Evolutionary conservation across 805 yeast genomes (phyloP).

Genomic region (Candida yuanshanica): DNA sequence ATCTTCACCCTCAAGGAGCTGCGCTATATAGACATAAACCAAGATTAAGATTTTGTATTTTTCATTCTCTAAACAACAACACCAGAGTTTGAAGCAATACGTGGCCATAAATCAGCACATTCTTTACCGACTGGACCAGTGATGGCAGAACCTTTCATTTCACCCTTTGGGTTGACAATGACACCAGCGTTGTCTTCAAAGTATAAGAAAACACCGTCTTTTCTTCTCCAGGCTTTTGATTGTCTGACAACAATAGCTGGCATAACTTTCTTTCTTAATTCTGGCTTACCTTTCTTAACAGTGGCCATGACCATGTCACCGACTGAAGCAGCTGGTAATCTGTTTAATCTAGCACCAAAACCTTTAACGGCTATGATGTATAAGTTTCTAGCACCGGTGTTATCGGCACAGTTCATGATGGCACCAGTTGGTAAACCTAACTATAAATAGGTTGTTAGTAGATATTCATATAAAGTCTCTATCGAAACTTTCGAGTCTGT

Average conservation of each 20-base stretch:
- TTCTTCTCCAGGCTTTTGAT: slow-evolving; percentile 99
- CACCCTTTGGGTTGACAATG: slow-evolving; percentile 99
- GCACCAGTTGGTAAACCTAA: slow-evolving; percentile 99
- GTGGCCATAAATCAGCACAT: slow-evolving; percentile 99
- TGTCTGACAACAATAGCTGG: slow-evolving; percentile 99
- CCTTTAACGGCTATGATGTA: slow-evolving; percentile 99
- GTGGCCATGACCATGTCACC: slow-evolving; percentile 99
- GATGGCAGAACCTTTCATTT: slow-evolving; percentile 99
- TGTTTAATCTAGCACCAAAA: slow-evolving; percentile 98
- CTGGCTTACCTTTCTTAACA: slow-evolving; percentile 99
- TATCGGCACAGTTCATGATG: slow-evolving; percentile 99
- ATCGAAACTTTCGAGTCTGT: too few species aligned
- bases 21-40: not conserved
- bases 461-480: not conserved
- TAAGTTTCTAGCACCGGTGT: slow-evolving; percentile 99
- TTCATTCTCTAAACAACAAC: slow-evolving; percentile 81
- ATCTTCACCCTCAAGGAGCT: not conserved
- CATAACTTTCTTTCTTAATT: slow-evolving; percentile 99
- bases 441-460: slow-evolving; percentile 34
- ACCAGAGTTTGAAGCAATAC: slow-evolving; percentile 99
- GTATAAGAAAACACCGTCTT: slow-evolving; percentile 99
- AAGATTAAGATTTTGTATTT: not conserved
- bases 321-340: slow-evolving; percentile 99
- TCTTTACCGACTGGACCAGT: slow-evolving; percentile 99
- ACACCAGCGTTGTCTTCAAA: slow-evolving; percentile 99